phyloP scores from a whole-genome alignment of 1,284 basidiomycete genomes.

The Papiliotrema flavescens region DNA sequence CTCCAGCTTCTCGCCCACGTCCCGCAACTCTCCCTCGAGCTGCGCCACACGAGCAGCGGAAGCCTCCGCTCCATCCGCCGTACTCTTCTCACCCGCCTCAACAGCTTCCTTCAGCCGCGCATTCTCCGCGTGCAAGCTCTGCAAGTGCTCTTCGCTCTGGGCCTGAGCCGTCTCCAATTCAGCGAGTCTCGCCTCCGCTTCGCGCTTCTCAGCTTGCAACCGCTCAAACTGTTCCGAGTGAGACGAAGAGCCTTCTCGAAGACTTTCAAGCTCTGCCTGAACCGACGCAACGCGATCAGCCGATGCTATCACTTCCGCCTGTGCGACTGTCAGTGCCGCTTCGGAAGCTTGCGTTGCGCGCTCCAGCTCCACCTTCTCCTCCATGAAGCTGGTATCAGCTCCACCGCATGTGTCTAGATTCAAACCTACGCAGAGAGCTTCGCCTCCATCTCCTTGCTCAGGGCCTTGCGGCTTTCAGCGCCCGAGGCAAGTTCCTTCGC shows the following conservation, averaged over 20 bases:
- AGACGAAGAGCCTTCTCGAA: too few relatives aligned
- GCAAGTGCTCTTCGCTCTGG: neutral
- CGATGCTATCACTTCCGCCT: neutral
- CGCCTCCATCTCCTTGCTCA: neutral
- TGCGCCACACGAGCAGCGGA: too few relatives aligned
- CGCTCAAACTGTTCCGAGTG: too few relatives aligned
- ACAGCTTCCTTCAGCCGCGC: too few relatives aligned
- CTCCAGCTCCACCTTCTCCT: neutral
- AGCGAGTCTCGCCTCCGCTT: neutral
- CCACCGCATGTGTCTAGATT: neutral
- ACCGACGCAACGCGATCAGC: neutral
- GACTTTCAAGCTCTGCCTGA: neutral
- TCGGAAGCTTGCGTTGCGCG: neutral
- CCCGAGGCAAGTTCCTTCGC: slow-evolving; percentile 3
- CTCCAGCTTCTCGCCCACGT: neutral
- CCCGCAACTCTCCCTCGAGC: too few relatives aligned
- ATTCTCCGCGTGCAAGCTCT: neutral
- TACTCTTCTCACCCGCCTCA: too few relatives aligned
- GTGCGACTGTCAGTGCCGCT: neutral
- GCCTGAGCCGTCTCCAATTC: neutral
- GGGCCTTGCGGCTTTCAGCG: slow-evolving; percentile 1
- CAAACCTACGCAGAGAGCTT: neutral
- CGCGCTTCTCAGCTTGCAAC: slow-evolving; percentile 2
- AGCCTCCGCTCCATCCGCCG: too few relatives aligned
- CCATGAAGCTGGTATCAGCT: neutral